phyloP scores from a whole-genome alignment of 208 protist genomes.

The Trypanosomatidae sp. region DNA sequence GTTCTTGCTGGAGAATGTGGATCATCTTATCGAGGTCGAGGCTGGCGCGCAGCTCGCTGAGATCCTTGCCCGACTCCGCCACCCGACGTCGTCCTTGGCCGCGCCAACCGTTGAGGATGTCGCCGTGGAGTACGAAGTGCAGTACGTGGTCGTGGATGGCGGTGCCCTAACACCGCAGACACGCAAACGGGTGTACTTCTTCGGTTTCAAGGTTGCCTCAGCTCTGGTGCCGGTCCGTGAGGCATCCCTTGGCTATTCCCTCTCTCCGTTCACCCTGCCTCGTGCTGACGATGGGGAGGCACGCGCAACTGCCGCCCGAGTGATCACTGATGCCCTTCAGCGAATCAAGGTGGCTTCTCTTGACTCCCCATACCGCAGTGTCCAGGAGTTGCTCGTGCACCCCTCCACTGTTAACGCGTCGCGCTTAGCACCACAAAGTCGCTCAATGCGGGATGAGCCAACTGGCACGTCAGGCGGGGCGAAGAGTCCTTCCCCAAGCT shows the following conservation, averaged over 20 bases:
- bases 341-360: slow-evolving; percentile 1
- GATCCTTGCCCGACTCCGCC: slow-evolving; percentile 37
- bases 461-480: neutral
- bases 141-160: slow-evolving; percentile 51
- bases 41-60: slow-evolving; percentile 41
- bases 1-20: slow-evolving; percentile 89
- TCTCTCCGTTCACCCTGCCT: neutral
- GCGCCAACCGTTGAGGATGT: neutral
- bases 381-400: slow-evolving; percentile 16
- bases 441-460: neutral
- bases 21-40: slow-evolving; percentile 56
- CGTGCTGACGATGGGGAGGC: neutral
- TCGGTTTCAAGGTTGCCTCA: slow-evolving; percentile 34
- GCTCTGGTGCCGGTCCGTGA: neutral
- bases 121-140: slow-evolving; percentile 26
- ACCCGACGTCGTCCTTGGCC: slow-evolving; percentile 4
- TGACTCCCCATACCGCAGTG: slow-evolving; percentile 10
- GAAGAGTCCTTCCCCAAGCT: neutral
- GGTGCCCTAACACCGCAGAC: slow-evolving; percentile 60
- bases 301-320: slow-evolving; percentile 1
- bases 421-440: neutral
- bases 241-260: neutral
- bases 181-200: slow-evolving; percentile 62
- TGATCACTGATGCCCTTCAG: slow-evolving; percentile 14
- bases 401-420: slow-evolving; percentile 1